Percentiles rank a stretch among this genome's conserved stretches.
These are phyloP conservation scores for Oxyria digyna DNA, from an alignment of 148 eudicot genomes.

Conservation along the genomic window DNA sequence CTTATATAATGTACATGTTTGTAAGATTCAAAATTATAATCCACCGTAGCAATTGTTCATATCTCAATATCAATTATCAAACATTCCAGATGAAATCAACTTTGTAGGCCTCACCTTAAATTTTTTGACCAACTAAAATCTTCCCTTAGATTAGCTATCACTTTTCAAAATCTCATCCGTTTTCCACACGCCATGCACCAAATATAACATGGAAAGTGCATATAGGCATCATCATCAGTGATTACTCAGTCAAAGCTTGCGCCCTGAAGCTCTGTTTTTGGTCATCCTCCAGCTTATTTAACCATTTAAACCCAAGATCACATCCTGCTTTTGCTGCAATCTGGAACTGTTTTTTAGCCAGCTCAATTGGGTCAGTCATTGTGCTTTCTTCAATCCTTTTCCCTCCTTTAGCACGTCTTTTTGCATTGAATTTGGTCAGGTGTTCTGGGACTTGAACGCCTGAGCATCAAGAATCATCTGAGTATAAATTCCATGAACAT, in stretches of 20 bases:
- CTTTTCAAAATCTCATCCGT: no score
- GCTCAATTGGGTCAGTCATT: constrained; percentile 27
- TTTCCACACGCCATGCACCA: no score
- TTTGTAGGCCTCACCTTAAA: no score
- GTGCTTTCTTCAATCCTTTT: constrained; percentile 19
- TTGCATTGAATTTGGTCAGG: constrained; percentile 38
- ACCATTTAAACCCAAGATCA: constrained; percentile 88
- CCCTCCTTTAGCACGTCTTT: constrained; percentile 26
- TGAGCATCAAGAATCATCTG: constrained; percentile 13
- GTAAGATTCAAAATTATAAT: no score
- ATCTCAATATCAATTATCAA: no score
- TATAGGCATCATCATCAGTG: not conserved
- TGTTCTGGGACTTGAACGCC: constrained; percentile 64
- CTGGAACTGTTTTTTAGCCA: constrained; percentile 75
- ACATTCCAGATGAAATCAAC: no score
- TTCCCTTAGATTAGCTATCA: no score
- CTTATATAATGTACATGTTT: no score
- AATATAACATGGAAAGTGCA: no score
- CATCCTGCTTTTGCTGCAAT: constrained; percentile 77
- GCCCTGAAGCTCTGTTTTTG: constrained; percentile 31
- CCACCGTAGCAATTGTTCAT: no score
- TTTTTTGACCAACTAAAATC: no score
- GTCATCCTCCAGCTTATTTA: constrained; percentile 71
- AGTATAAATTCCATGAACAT: not conserved
- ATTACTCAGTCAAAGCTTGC: not conserved